Percentiles rank a stretch among this genome's conserved stretches.
These are phyloP conservation scores for Corchorus olitorius DNA, from an alignment of 345 rosid species.

Conservation along the genomic window DNA sequence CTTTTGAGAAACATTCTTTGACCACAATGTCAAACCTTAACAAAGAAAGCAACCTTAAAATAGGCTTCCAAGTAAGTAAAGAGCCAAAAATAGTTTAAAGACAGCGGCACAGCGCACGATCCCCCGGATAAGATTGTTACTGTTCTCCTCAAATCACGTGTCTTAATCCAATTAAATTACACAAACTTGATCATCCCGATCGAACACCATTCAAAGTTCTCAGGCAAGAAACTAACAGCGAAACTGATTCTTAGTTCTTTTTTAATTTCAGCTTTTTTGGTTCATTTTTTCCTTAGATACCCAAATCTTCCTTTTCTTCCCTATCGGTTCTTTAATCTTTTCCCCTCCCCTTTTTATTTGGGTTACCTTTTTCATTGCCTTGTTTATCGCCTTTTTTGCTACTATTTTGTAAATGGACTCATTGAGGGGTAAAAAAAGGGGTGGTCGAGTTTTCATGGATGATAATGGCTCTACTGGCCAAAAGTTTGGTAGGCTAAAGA, in stretches of 20 bases:
- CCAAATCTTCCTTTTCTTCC: neutral
- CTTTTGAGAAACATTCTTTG: neutral
- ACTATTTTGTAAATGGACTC: constrained; percentile 1
- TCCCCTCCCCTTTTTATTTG: neutral
- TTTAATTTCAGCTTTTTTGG: neutral
- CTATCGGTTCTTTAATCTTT: neutral
- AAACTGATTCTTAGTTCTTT: neutral
- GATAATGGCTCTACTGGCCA: constrained; percentile 35
- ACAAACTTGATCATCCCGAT: neutral
- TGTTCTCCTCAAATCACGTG: neutral
- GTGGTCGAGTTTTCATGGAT: constrained; percentile 29
- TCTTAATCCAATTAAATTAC: neutral
- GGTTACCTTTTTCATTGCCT: neutral
- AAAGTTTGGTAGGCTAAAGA: constrained; percentile 34
- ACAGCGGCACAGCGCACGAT: neutral
- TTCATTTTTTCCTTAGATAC: neutral
- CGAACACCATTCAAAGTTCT: neutral
- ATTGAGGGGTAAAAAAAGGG: constrained; percentile 23
- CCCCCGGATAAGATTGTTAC: neutral
- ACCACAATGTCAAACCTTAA: constrained; percentile 1
- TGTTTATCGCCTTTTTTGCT: constrained; percentile 2
- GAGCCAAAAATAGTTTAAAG: neutral
- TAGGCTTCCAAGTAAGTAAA: neutral
- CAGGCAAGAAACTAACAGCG: neutral
- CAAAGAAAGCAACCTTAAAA: neutral